Base-by-base conservation (phyloP, 2,329 filamentous ascomycete species). In the Lojkania enalia region DNA sequence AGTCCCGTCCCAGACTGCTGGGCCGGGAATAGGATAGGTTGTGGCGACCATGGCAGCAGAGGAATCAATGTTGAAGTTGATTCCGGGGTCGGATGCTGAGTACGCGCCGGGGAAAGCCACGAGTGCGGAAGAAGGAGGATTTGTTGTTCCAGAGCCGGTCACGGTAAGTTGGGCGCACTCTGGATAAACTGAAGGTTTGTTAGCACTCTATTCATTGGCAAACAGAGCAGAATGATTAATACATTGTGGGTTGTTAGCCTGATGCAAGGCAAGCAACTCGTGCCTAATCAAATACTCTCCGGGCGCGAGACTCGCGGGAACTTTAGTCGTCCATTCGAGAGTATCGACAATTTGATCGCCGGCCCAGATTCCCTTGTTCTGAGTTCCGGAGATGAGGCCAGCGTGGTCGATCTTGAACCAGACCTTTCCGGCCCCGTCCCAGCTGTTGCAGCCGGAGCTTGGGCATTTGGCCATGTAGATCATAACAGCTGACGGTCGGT, bases 321-420 rank as follows among this genome's bases (percentile, higher is more conserved):
- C 76, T 12, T 67, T 77, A 64, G 71, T 74, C 2, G 75, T 76
- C 72, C 74, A 82, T 46, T 74, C 60, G 9, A 77, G 64, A 6
- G 70, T 73, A 47, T 72, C 70, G 21, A 69, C 55, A 40, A 81
- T 73, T 5, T 71, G 48, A 1, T 73, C 76, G 0, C 74, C 76
- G 12, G 73, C 77, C 77, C 77, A 79, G 51, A 69, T 71, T 11
- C 73, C 71, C 18, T 69, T 69, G 42, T 73, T 74, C 35, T 77
- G 57, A 6, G 69, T 70, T 15, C 70, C 64, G 3, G 73, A 75
- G 25, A 70, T 72, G 45, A 79, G 67, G 25, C 77, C 79, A 60
- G 73, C 71, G 58, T 82, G 72, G 54, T 79, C 77, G 51, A 82
- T 80, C 71, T 82, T 82, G 74, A 82, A 80, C 79, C 79, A 82